These are phyloP conservation scores for Lavandula angustifolia DNA, from an alignment of 257 asterid genomes.

Conservation along the genomic window DNA sequence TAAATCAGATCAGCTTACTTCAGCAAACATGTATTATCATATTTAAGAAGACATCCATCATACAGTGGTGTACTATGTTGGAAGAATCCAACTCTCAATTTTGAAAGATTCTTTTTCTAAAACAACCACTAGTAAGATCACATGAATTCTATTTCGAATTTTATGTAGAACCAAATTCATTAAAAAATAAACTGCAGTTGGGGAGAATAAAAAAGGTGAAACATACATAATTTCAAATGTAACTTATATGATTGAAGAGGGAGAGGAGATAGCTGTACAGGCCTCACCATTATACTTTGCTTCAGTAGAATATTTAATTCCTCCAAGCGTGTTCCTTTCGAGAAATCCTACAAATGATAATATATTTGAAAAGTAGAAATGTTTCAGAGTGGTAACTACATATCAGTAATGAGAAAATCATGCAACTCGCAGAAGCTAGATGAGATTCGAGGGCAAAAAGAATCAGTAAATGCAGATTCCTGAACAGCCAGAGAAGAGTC, in stretches of 20 bases:
- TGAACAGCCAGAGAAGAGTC: constrained; percentile 18
- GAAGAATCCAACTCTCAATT: constrained; percentile 15
- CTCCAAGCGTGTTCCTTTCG: constrained; percentile 85
- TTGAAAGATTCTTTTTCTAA: constrained; percentile 11
- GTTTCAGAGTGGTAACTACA: constrained; percentile 13
- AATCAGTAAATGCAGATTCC: constrained; percentile 8
- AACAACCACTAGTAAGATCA: constrained; percentile 16
- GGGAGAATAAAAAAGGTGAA: constrained; percentile 20
- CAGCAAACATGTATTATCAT: background rate
- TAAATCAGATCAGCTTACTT: constrained; percentile 1
- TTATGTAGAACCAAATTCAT: constrained; percentile 5
- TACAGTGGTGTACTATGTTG: constrained; percentile 9
- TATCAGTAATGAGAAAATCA: constrained; percentile 22
- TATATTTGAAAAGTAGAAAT: constrained; percentile 15
- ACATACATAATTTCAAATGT: constrained; percentile 6
- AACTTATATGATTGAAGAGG: background rate
- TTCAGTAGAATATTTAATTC: constrained; percentile 81
- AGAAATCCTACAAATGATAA: constrained; percentile 70
- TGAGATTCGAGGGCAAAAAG: constrained; percentile 14
- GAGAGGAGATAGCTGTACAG: constrained; percentile 11
- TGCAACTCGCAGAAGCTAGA: constrained; percentile 27
- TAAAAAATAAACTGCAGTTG: constrained; percentile 9
- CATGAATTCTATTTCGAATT: constrained; percentile 6
- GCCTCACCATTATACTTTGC: constrained; percentile 90
- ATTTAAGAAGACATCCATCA: constrained; percentile 12